These are phyloP conservation scores for Chaetomium fimeti DNA, from an alignment of 495 filamentous ascomycete genomes.

Conservation along the genomic window DNA sequence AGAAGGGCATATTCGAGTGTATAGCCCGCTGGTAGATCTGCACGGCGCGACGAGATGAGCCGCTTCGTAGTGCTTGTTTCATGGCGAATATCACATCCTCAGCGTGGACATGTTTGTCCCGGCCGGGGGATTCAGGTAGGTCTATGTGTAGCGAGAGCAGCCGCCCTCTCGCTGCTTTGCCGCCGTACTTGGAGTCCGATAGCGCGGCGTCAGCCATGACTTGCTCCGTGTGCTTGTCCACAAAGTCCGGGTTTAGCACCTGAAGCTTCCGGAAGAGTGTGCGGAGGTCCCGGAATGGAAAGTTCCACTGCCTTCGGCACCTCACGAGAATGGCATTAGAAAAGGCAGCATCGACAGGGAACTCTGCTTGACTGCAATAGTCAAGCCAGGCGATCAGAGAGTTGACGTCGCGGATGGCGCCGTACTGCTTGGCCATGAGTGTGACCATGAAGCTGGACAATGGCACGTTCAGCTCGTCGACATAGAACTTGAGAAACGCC, in stretches of 20 bases:
- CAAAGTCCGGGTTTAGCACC: conserved; percentile 32
- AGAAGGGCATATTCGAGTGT: conserved; percentile 35
- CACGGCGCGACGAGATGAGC: conserved; percentile 30
- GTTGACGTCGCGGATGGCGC: conserved; percentile 39
- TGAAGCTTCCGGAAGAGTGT: conserved; percentile 38
- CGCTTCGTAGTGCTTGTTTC: conserved; percentile 34
- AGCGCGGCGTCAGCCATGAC: conserved; percentile 42
- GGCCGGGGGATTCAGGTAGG: conserved; percentile 24
- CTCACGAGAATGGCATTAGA: conserved; percentile 45
- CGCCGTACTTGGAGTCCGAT: conserved; percentile 19
- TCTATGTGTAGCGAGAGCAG: conserved; percentile 25
- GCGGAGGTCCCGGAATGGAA: conserved; percentile 42
- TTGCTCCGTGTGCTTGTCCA: conserved; percentile 37
- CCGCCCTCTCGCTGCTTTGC: conserved; percentile 26
- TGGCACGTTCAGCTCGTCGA: conserved; percentile 35
- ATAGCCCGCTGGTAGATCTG: conserved; percentile 40
- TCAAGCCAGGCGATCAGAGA: conserved; percentile 41
- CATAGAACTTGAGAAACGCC: conserved; percentile 42
- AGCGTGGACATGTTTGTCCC: conserved; percentile 28
- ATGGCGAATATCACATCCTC: conserved; percentile 40
- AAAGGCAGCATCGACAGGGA: conserved; percentile 38
- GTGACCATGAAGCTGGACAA: conserved; percentile 41
- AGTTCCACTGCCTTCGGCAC: conserved; percentile 37
- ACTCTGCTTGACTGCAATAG: conserved; percentile 36
- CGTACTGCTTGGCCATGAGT: conserved; percentile 50